Evolutionary conservation across 1,139 yeast species (phyloP).

Genomic region (Candida smagusa): DNA sequence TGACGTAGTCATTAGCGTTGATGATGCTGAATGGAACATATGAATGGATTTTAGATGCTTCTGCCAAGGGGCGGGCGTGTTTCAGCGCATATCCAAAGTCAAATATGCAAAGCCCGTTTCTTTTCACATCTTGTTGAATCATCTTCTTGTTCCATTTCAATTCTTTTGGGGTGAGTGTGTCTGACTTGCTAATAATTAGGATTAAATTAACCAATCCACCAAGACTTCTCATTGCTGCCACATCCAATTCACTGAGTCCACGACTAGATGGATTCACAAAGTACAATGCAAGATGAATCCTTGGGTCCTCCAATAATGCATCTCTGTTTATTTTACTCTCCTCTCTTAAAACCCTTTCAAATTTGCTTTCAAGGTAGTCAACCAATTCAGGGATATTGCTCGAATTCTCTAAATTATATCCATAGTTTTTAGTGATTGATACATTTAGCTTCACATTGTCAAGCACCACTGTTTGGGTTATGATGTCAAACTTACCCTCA

Average conservation of each 20-base stretch:
- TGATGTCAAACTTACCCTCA: too few relatives aligned
- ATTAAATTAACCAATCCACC: slow-evolving; percentile 53
- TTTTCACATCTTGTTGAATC: slow-evolving; percentile 42
- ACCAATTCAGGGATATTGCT: slow-evolving; percentile 27
- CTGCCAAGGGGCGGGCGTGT: too few relatives aligned
- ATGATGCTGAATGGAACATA: slow-evolving; percentile 13
- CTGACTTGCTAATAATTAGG: slow-evolving; percentile 58
- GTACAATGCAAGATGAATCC: slow-evolving; percentile 63
- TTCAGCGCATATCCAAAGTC: too few relatives aligned
- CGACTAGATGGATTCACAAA: slow-evolving; percentile 58
- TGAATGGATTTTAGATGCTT: slow-evolving; percentile 3
- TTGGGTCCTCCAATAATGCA: slow-evolving; percentile 49
- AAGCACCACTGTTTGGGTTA: too few relatives aligned
- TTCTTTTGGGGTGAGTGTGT: slow-evolving; percentile 50
- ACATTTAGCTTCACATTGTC: too few relatives aligned
- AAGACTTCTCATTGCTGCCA: slow-evolving; percentile 48
- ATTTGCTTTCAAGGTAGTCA: slow-evolving; percentile 52
- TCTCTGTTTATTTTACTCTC: slow-evolving; percentile 60
- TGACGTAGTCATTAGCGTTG: slow-evolving; percentile 8
- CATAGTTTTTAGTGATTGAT: slow-evolving; percentile 23
- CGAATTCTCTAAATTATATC: slow-evolving; percentile 34
- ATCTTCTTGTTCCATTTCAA: slow-evolving; percentile 38
- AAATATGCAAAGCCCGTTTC: slow-evolving; percentile 17
- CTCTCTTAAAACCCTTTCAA: slow-evolving; percentile 53
- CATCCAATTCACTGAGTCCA: slow-evolving; percentile 43